These are phyloP conservation scores for Sordariomycetes sp. DNA, from an alignment of 2,329 filamentous ascomycete genomes.

Conservation along the genomic window DNA sequence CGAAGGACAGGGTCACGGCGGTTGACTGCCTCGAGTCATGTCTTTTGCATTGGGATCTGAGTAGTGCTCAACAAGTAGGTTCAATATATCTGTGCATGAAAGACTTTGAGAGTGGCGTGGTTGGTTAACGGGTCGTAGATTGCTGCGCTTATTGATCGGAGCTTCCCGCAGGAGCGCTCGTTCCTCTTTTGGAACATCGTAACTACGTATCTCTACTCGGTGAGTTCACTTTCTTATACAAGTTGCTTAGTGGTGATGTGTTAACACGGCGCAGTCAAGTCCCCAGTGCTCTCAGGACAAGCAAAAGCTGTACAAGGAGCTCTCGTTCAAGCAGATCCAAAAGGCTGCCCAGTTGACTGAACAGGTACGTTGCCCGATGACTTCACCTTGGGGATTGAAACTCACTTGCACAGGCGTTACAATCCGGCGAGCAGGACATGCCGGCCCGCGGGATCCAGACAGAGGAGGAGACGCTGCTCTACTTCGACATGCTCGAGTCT, in stretches of 20 bases:
- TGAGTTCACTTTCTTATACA: constrained; percentile 15
- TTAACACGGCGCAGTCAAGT: constrained; percentile 22
- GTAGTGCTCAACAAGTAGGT: constrained; percentile 41
- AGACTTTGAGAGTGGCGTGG: not conserved
- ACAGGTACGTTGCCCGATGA: constrained; percentile 16
- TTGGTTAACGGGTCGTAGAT: constrained; percentile 23
- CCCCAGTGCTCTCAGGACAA: constrained; percentile 32
- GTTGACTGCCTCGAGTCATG: constrained; percentile 37
- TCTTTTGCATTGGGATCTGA: constrained; percentile 39
- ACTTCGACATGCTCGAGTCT: constrained; percentile 30
- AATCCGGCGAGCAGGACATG: constrained; percentile 4
- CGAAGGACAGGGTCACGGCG: constrained; percentile 27
- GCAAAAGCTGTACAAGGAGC: constrained; percentile 34
- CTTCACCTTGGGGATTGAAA: not conserved
- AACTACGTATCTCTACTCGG: constrained; percentile 38
- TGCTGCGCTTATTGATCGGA: constrained; percentile 36
- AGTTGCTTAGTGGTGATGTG: not conserved
- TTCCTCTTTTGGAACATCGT: constrained; percentile 43
- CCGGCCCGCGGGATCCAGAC: constrained; percentile 21
- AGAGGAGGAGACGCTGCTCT: constrained; percentile 36
- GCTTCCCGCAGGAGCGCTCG: constrained; percentile 30
- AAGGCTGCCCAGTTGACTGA: constrained; percentile 31
- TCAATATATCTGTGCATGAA: not conserved
- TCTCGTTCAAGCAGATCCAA: constrained; percentile 37
- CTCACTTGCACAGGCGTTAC: not conserved